Percentiles rank a stretch among this genome's conserved stretches.
phyloP scores from a whole-genome alignment of 139 green algal species.

The Zygnema circumcarinatum region DNA sequence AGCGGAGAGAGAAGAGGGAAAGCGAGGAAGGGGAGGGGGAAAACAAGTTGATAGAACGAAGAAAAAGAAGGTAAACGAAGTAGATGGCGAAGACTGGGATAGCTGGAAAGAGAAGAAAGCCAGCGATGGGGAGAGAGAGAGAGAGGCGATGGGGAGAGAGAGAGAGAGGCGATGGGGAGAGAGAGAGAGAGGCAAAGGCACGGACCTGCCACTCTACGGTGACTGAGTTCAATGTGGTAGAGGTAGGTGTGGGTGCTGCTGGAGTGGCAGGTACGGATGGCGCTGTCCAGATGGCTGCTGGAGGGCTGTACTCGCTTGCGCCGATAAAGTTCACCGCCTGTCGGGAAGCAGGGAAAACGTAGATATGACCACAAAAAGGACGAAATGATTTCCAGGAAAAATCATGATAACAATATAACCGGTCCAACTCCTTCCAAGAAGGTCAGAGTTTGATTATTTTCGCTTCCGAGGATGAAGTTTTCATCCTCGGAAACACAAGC shows the following conservation, averaged over 20 bases:
- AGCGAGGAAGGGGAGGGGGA: conserved; percentile 6
- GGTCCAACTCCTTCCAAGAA: no score
- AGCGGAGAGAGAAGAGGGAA: no score
- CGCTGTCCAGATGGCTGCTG: neutral
- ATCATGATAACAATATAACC: no score
- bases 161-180: neutral
- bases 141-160: neutral
- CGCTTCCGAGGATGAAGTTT: no score
- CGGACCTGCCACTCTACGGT: conserved; percentile 7
- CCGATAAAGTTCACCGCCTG: conserved; percentile 23
- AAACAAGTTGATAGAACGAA: no score
- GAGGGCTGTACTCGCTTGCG: neutral
- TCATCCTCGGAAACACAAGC: no score
- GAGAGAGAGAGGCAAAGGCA: neutral
- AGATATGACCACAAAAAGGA: neutral
- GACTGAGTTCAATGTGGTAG: neutral
- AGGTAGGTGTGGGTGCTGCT: neutral
- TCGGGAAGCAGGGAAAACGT: no score
- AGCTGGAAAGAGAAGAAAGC: neutral
- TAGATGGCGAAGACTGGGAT: neutral
- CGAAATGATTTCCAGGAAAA: no score
- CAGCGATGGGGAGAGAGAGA: neutral
- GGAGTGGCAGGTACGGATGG: conserved; percentile 4
- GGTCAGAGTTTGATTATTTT: no score
- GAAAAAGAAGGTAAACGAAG: no score